Conservation (phyloP, 768 basidiomycete genomes). For the Tulasnella sp. region DNA sequence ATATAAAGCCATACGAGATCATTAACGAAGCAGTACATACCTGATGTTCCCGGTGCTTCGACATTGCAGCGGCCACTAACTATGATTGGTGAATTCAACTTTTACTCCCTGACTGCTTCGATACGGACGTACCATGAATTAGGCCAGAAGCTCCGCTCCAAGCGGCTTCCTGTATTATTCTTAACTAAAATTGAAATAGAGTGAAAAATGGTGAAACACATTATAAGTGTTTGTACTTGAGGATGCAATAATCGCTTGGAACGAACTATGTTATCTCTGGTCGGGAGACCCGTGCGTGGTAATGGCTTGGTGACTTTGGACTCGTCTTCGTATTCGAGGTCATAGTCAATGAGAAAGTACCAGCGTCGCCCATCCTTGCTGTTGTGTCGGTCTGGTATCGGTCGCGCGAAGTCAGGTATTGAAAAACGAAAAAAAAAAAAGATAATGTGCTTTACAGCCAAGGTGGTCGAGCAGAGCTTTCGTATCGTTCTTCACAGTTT, state of each 20-base stretch:
- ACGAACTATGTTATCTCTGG: not conserved
- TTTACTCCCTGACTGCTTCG: not conserved
- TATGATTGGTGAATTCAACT: not conserved
- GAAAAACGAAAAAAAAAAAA: not conserved
- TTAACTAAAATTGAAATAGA: not conserved
- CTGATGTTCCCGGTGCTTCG: not conserved
- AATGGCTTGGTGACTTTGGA: no score
- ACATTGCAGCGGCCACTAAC: not conserved
- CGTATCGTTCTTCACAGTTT: no score
- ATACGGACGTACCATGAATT: not conserved
- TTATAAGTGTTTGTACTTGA: not conserved
- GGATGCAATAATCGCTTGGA: not conserved
- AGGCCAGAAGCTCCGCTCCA: not conserved
- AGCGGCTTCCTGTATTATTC: not conserved
- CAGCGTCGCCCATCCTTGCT: not conserved
- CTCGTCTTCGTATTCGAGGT: no score
- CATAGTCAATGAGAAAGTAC: no score
- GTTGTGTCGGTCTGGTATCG: not conserved
- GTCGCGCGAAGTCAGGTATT: not conserved
- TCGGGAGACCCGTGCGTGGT: not conserved
- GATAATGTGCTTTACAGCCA: not conserved
- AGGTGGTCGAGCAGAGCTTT: no score
- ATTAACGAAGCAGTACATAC: not conserved
- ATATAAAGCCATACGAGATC: not conserved
- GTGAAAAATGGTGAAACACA: not conserved